Conservation (phyloP, 352 stramenopile genomes). For the Pythium plurisporium region DNA sequence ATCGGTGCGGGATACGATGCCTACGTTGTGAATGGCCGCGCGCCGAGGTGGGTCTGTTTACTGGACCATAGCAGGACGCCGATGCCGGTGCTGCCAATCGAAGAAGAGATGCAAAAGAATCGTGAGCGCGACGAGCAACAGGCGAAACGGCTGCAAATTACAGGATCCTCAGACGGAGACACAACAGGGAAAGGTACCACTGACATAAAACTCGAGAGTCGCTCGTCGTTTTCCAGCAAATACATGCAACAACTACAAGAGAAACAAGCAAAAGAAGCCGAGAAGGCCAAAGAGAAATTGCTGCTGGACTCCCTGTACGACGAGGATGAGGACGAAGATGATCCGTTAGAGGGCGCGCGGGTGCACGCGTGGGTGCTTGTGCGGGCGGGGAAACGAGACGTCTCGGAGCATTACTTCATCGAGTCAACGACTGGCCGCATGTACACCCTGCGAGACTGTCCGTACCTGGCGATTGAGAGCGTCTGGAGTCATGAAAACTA, state of each 20-base stretch:
- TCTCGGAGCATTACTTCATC: conserved; percentile 86
- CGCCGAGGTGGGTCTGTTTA: conserved; percentile 86
- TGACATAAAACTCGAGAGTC: conserved; percentile 40
- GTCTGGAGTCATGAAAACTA: conserved; percentile 95
- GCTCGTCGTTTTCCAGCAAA: conserved; percentile 67
- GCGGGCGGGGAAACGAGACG: conserved; percentile 84
- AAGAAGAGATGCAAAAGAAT: conserved; percentile 44
- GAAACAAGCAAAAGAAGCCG: conserved; percentile 34
- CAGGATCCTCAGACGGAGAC: conserved; percentile 5
- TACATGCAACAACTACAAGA: conserved; percentile 54
- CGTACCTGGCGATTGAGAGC: conserved; percentile 86
- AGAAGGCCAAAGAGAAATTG: conserved; percentile 34
- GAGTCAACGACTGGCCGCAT: conserved; percentile 89
- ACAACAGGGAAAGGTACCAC: conserved; percentile 15
- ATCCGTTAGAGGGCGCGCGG: conserved; percentile 65
- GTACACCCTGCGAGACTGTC: conserved; percentile 73
- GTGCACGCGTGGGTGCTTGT: conserved; percentile 92
- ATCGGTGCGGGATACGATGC: conserved; percentile 93
- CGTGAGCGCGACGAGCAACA: conserved; percentile 33
- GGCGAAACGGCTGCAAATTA: conserved; percentile 9
- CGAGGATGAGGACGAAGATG: conserved; percentile 66
- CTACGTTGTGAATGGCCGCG: conserved; percentile 89
- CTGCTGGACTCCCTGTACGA: conserved; percentile 46
- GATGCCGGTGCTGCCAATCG: conserved; percentile 52
- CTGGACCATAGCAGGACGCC: conserved; percentile 86